Evolutionary conservation across 768 basidiomycete species (phyloP).

Genomic region (Trametes cinnabarina): DNA sequence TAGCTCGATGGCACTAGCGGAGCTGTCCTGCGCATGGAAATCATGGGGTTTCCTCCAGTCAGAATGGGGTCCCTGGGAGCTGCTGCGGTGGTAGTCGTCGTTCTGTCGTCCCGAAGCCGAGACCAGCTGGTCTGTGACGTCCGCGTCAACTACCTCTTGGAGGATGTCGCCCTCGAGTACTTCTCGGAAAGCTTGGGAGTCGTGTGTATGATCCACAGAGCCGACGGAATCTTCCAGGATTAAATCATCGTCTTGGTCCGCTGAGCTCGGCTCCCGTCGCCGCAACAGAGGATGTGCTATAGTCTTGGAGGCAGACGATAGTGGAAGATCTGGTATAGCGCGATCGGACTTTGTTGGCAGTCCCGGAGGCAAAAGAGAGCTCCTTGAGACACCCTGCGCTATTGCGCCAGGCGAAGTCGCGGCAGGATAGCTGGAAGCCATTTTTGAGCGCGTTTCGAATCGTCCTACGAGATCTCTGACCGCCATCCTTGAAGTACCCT

Average conservation of each 20-base stretch:
- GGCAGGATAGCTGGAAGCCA: neutral
- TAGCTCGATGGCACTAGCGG: slow-evolving; percentile 9
- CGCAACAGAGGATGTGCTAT: slow-evolving; percentile 23
- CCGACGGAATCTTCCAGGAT: slow-evolving; percentile 9
- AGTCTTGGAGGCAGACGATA: slow-evolving; percentile 7
- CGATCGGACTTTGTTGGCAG: neutral
- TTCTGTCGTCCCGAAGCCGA: neutral
- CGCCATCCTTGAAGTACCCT: slow-evolving; percentile 28
- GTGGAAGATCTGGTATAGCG: neutral
- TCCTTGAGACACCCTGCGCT: neutral
- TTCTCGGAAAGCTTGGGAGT: neutral
- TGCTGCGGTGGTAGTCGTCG: neutral
- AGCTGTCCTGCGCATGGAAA: neutral
- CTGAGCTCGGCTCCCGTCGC: slow-evolving; percentile 17
- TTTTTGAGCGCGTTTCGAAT: slow-evolving; percentile 24
- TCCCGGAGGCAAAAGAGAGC: neutral
- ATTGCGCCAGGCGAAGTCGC: neutral
- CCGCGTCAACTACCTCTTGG: slow-evolving; percentile 10
- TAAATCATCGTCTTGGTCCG: slow-evolving; percentile 19
- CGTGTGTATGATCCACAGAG: neutral
- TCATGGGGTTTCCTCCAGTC: neutral
- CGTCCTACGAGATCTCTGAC: slow-evolving; percentile 31
- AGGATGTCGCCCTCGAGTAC: neutral
- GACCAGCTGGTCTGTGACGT: slow-evolving; percentile 17
- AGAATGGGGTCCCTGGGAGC: neutral